Evolutionary conservation across 1,284 basidiomycete species (phyloP).

Genomic region (Melampsora medusae): DNA sequence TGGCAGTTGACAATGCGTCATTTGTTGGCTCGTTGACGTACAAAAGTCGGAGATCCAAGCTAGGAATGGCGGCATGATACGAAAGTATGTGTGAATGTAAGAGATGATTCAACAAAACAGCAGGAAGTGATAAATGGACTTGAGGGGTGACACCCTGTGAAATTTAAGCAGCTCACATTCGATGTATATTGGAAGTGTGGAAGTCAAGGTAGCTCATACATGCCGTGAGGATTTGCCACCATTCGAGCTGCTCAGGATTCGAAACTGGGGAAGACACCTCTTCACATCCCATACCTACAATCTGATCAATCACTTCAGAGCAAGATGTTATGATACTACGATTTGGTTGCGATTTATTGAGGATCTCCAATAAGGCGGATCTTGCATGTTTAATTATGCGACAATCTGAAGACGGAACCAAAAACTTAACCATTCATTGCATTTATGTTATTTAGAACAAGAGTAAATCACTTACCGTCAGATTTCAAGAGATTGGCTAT

Average conservation of each 20-base stretch:
- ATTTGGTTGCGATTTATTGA: not conserved
- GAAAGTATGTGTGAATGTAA: not conserved
- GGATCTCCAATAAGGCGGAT: not conserved
- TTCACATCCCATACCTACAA: not conserved
- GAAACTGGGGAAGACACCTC: not conserved
- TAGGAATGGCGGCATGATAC: not conserved
- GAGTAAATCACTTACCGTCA: conserved; percentile 8
- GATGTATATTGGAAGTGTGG: not conserved
- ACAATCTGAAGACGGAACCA: not conserved
- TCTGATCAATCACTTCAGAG: not conserved
- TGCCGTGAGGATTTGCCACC: not conserved
- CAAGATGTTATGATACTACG: not conserved
- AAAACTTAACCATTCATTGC: not conserved
- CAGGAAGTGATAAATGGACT: too few species aligned
- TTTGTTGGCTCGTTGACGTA: conserved; percentile 12
- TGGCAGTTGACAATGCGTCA: conserved; percentile 23
- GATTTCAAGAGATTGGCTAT: conserved; percentile 20
- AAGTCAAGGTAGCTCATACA: conserved; percentile 3
- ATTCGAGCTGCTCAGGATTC: not conserved
- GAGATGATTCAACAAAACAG: not conserved
- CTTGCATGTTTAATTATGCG: not conserved
- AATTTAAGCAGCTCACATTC: not conserved
- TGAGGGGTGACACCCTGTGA: too few species aligned
- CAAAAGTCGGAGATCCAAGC: conserved; percentile 6
- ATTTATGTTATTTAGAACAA: not conserved